Conservation (phyloP, 257 asterid genomes). For the Solanum virginianum region DNA sequence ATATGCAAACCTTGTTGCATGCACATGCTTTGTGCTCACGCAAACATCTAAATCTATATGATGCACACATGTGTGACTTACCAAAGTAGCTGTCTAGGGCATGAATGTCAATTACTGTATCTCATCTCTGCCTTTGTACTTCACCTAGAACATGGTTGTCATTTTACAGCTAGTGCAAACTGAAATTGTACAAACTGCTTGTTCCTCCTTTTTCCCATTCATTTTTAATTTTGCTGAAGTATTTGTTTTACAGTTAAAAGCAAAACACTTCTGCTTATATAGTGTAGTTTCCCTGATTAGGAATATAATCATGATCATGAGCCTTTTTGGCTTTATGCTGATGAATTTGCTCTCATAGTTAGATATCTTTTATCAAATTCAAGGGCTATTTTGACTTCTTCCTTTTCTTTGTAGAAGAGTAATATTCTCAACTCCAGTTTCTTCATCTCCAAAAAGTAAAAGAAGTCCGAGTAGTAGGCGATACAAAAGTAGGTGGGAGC, state of each 20-base stretch:
- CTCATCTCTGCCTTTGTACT: neutral
- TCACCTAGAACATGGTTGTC: neutral
- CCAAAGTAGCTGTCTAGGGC: neutral
- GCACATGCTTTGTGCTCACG: neutral
- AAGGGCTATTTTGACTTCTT: neutral
- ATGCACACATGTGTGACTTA: neutral
- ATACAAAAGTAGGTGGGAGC: constrained; percentile 98
- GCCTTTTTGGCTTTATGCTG: neutral
- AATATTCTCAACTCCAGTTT: constrained; percentile 25
- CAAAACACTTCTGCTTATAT: neutral
- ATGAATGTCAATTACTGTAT: neutral
- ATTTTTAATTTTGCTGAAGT: neutral
- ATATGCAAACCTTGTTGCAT: neutral
- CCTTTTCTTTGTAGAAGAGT: constrained; percentile 32
- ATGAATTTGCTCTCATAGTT: neutral
- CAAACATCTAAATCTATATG: neutral
- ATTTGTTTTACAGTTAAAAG: neutral
- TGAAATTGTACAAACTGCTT: neutral
- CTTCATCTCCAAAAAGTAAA: constrained; percentile 40
- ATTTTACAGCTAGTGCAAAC: neutral
- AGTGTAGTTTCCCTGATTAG: neutral
- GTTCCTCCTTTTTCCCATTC: neutral
- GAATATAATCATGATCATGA: neutral
- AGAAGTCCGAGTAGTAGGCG: constrained; percentile 76
- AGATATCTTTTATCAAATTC: neutral